phyloP scores from a whole-genome alignment of 1,139 yeast species.

The Geotrichum restrictum region DNA sequence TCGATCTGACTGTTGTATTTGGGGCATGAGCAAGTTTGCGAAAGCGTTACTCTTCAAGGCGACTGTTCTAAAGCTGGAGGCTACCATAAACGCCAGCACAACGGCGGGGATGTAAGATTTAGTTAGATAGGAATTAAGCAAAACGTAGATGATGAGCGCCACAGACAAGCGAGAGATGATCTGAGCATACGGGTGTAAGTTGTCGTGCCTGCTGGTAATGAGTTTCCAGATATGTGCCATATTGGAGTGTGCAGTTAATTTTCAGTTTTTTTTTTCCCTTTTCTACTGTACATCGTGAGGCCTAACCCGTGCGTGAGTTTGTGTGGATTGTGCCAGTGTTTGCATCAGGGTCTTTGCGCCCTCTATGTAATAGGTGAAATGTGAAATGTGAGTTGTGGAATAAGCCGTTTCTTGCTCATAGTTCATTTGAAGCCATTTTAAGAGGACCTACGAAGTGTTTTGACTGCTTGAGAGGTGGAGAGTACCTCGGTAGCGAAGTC shows the following conservation, averaged over 20 bases:
- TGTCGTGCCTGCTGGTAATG: constrained; percentile 19
- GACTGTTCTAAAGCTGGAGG: constrained; percentile 4
- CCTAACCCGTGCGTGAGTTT: too few relatives aligned
- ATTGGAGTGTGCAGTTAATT: background rate
- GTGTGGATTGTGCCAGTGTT: too few relatives aligned
- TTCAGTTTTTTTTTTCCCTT: too few relatives aligned
- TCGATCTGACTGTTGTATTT: constrained; percentile 25
- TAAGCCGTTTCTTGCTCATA: too few relatives aligned
- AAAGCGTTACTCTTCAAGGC: background rate
- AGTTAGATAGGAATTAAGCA: constrained; percentile 1
- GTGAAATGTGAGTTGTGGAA: too few relatives aligned
- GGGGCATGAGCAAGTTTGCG: constrained; percentile 3
- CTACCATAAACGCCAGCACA: constrained; percentile 17
- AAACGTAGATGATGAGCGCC: constrained; percentile 9
- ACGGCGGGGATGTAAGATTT: constrained; percentile 13
- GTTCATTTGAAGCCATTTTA: too few relatives aligned
- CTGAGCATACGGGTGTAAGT: constrained; percentile 20
- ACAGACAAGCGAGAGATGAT: constrained; percentile 17
- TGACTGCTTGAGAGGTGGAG: too few relatives aligned
- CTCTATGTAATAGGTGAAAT: too few relatives aligned
- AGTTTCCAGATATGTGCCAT: constrained; percentile 15
- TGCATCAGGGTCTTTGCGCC: too few relatives aligned
- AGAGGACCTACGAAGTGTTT: too few relatives aligned
- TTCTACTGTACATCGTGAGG: too few relatives aligned
- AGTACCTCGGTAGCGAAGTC: too few relatives aligned